Evolutionary conservation across 352 stramenopile species (phyloP).

Genomic region (Phytophthora sansomeana): DNA sequence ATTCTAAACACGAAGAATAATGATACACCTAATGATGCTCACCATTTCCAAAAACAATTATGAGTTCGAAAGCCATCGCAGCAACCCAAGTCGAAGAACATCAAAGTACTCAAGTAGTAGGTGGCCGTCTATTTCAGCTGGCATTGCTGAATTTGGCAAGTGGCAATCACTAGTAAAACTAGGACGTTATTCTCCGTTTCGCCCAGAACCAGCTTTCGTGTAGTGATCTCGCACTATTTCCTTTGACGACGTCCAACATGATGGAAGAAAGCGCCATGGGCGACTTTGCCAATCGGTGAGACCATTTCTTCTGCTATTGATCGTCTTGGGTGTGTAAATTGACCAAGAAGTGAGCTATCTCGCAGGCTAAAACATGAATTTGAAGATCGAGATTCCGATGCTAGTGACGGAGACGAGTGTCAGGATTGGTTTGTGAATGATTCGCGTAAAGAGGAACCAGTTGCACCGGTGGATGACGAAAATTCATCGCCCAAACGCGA

Average conservation of each 20-base stretch:
- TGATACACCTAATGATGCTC: neutral
- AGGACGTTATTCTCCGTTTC: conserved; percentile 35
- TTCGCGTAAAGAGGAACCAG: conserved; percentile 40
- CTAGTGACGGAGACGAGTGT: conserved; percentile 61
- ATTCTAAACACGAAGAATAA: neutral
- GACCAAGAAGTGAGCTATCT: conserved; percentile 4
- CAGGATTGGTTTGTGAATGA: conserved; percentile 90
- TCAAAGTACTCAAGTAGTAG: neutral
- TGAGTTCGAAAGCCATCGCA: neutral
- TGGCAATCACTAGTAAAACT: neutral
- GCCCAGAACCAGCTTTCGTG: conserved; percentile 10
- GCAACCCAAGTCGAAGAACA: conserved; percentile 6
- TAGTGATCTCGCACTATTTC: neutral
- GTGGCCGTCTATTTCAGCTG: conserved; percentile 29
- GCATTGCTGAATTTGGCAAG: conserved; percentile 17
- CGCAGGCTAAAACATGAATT: conserved; percentile 70
- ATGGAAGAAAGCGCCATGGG: conserved; percentile 62
- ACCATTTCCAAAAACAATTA: neutral
- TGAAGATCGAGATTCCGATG: conserved; percentile 61
- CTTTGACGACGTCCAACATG: conserved; percentile 30
- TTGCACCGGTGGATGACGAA: conserved; percentile 41
- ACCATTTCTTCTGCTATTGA: neutral
- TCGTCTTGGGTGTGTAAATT: neutral
- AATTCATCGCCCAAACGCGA: conserved; percentile 26
- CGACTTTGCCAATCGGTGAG: conserved; percentile 68